These are phyloP conservation scores for Botrytis tulipae DNA, from an alignment of 2,329 filamentous ascomycete genomes.

Conservation along the genomic window DNA sequence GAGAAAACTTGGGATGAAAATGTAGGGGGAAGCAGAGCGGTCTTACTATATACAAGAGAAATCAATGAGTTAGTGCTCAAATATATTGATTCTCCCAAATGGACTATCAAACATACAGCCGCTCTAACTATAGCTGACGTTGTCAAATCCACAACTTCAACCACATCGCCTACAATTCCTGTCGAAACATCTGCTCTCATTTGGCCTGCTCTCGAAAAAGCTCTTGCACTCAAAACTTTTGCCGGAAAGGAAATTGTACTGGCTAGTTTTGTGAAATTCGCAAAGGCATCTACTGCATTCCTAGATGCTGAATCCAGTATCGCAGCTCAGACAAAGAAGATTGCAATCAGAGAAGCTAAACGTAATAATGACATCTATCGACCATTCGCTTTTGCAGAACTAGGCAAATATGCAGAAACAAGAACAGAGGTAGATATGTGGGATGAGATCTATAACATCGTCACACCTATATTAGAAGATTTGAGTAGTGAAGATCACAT, in stretches of 20 bases:
- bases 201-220: constrained; percentile 82
- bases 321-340: constrained; percentile 71
- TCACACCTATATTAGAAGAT: constrained; percentile 61
- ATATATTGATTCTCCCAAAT: constrained; percentile 76
- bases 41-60: constrained; percentile 80
- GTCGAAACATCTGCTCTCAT: constrained; percentile 59
- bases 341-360: constrained; percentile 82
- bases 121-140: constrained; percentile 77
- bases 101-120: constrained; percentile 86
- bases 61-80: constrained; percentile 67
- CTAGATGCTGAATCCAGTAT: constrained; percentile 54
- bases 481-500: constrained; percentile 39
- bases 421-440: constrained; percentile 70
- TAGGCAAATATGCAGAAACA: constrained; percentile 70
- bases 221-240: constrained; percentile 86
- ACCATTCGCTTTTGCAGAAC: constrained; percentile 66
- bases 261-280: constrained; percentile 74
- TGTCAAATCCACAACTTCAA: constrained; percentile 58
- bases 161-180: constrained; percentile 54
- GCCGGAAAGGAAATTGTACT: constrained; percentile 85
- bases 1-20: constrained; percentile 86
- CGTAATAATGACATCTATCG: constrained; percentile 85
- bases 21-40: constrained; percentile 78
- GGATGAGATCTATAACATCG: constrained; percentile 62
- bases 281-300: constrained; percentile 59